These are phyloP conservation scores for Sarcocystis neurona DNA, from an alignment of 169 alveolate species.

Conservation along the genomic window DNA sequence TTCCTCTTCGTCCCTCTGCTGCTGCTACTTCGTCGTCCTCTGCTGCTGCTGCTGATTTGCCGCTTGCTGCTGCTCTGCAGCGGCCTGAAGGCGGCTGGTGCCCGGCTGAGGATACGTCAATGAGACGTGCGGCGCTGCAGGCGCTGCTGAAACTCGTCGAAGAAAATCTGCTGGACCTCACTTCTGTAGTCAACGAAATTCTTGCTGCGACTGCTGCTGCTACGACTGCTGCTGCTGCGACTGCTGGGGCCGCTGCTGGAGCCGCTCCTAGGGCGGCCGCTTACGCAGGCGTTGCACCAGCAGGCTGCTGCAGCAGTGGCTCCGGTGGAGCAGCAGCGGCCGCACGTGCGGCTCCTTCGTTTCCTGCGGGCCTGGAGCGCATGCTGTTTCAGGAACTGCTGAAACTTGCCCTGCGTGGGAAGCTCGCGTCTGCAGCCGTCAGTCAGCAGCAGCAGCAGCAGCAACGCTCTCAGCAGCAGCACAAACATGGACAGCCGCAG, in stretches of 20 bases:
- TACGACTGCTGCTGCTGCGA: neutral
- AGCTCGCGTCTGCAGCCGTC: neutral
- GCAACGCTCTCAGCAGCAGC: too few species aligned
- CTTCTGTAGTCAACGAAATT: neutral
- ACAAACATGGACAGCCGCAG: too few species aligned
- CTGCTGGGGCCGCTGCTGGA: neutral
- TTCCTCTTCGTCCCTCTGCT: neutral
- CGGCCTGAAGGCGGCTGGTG: neutral
- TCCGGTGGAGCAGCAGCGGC: too few species aligned
- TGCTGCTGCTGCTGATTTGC: neutral
- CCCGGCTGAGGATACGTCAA: neutral
- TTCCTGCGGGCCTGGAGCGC: constrained; percentile 2
- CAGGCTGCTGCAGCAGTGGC: too few species aligned
- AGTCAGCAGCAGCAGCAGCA: too few species aligned
- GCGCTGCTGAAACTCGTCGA: neutral
- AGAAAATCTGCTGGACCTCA: neutral
- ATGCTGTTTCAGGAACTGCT: neutral
- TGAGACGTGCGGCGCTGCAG: neutral
- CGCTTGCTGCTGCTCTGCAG: neutral
- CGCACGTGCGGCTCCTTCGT: too few species aligned
- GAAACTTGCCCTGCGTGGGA: neutral
- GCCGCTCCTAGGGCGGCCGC: neutral
- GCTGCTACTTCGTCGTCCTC: neutral
- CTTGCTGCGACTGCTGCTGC: neutral
- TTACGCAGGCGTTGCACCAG: too few species aligned